These are phyloP conservation scores for Monosporozyma siamensis DNA, from an alignment of 805 yeast genomes.

Conservation along the genomic window DNA sequence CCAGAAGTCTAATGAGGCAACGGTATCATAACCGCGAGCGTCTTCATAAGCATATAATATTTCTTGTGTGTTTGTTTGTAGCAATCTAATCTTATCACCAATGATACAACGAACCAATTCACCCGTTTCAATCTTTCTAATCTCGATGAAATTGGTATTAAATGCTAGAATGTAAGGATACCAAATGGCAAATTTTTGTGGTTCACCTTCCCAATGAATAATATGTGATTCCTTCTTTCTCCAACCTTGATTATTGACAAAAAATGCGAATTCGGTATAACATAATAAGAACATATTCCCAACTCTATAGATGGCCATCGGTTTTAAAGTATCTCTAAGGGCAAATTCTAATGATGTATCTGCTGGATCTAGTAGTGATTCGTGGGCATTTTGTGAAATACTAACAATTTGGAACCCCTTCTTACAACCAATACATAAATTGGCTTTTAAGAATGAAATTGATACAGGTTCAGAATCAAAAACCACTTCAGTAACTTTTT, in stretches of 20 bases:
- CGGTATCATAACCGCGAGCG: slow-evolving; percentile 83
- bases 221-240: slow-evolving; percentile 89
- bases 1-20: slow-evolving; percentile 90
- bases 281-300: slow-evolving; percentile 81
- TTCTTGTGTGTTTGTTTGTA: slow-evolving; percentile 88
- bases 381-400: slow-evolving; percentile 73
- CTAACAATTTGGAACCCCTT: slow-evolving; percentile 94
- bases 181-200: slow-evolving; percentile 85
- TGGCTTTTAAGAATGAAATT: slow-evolving; percentile 79
- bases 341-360: slow-evolving; percentile 96
- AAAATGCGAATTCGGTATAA: slow-evolving; percentile 89
- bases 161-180: slow-evolving; percentile 90
- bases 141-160: slow-evolving; percentile 83
- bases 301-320: slow-evolving; percentile 83
- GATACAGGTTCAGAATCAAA: slow-evolving; percentile 88
- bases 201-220: slow-evolving; percentile 93
- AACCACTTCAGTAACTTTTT: slow-evolving; percentile 62
- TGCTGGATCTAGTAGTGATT: slow-evolving; percentile 91
- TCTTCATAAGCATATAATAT: slow-evolving; percentile 87
- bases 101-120: slow-evolving; percentile 79
- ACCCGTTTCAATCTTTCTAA: slow-evolving; percentile 81
- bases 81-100: slow-evolving; percentile 83
- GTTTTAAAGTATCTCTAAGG: slow-evolving; percentile 58
- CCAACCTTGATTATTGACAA: slow-evolving; percentile 94
- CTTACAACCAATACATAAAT: slow-evolving; percentile 89